phyloP scores from a whole-genome alignment of 139 green algal genomes.

The Chlorella vulgaris region DNA sequence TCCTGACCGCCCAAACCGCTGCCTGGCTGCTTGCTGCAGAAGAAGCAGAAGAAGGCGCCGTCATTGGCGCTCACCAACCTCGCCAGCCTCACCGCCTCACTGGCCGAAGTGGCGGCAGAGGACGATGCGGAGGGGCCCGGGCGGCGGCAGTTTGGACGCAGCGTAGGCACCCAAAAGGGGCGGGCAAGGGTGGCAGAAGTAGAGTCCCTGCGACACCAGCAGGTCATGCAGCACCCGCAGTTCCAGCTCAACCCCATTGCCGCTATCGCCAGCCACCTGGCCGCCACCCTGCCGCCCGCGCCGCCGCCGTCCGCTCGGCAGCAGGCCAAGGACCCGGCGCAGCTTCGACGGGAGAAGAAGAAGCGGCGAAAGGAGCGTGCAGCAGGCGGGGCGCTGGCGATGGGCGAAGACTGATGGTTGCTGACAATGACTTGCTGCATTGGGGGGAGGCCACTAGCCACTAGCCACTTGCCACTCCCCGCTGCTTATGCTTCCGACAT shows the following conservation, averaged over 20 bases:
- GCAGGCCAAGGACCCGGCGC: background rate
- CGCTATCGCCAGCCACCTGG: constrained; percentile 54
- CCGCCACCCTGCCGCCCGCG: constrained; percentile 48
- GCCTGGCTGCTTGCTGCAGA: background rate
- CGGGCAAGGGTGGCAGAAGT: constrained; percentile 21
- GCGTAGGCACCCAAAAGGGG: constrained; percentile 13
- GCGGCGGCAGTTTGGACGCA: constrained; percentile 1
- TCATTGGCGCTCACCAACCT: constrained; percentile 25
- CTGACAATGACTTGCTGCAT: background rate
- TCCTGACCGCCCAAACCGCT: too few relatives aligned
- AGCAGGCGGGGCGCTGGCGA: background rate
- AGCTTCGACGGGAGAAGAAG: constrained; percentile 24
- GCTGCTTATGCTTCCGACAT: background rate
- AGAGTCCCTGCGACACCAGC: constrained; percentile 47
- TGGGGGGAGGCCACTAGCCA: background rate
- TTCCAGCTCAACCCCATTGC: constrained; percentile 55
- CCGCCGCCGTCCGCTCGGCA: constrained; percentile 16
- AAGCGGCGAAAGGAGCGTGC: constrained; percentile 27
- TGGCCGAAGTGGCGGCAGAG: constrained; percentile 3
- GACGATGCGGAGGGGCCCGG: background rate
- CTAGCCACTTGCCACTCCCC: background rate
- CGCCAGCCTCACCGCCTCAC: constrained; percentile 12
- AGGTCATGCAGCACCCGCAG: constrained; percentile 54
- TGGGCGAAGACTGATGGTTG: constrained; percentile 23
- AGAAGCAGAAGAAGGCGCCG: constrained; percentile 28